Evolutionary conservation across 2,329 filamentous ascomycete species (phyloP).

Genomic region (Alternaria triticimaculans): DNA sequence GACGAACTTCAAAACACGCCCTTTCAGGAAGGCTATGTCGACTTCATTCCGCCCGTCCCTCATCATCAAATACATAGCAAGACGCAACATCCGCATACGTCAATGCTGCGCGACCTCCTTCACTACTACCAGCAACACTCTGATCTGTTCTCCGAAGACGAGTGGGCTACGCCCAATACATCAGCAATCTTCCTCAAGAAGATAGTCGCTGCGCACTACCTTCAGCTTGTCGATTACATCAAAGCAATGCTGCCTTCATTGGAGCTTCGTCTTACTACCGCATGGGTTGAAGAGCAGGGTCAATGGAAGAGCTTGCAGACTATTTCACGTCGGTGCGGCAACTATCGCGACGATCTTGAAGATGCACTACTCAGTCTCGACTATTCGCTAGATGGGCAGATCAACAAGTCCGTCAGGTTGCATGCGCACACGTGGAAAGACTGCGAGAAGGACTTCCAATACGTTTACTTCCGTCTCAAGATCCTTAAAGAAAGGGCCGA

Average conservation of each 20-base stretch:
- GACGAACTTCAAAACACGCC: constrained; percentile 23
- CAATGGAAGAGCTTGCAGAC: constrained; percentile 44
- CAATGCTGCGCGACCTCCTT: constrained; percentile 38
- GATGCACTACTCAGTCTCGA: constrained; percentile 40
- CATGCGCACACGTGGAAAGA: constrained; percentile 29
- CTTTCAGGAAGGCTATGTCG: constrained; percentile 42
- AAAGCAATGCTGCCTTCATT: constrained; percentile 44
- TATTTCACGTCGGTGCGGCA: constrained; percentile 43
- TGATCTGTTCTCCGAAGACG: constrained; percentile 16
- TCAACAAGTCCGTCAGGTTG: not conserved
- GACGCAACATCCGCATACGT: constrained; percentile 29
- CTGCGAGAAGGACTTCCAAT: constrained; percentile 41
- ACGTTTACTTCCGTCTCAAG: constrained; percentile 42
- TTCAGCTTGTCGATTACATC: constrained; percentile 45
- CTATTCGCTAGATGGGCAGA: constrained; percentile 24
- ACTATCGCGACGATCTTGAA: constrained; percentile 46
- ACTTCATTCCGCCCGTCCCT: constrained; percentile 31
- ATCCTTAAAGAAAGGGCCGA: constrained; percentile 43
- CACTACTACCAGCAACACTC: constrained; percentile 37
- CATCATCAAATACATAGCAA: not conserved
- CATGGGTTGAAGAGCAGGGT: constrained; percentile 43
- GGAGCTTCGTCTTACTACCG: constrained; percentile 40
- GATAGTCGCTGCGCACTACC: constrained; percentile 42
- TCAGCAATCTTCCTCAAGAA: constrained; percentile 43
- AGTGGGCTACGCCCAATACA: constrained; percentile 29